A percentile compares a stretch with the other conserved stretches of the same genome.
Conservation (phyloP, 2,329 filamentous ascomycete species). For the Sclerotiophoma versabilis region DNA sequence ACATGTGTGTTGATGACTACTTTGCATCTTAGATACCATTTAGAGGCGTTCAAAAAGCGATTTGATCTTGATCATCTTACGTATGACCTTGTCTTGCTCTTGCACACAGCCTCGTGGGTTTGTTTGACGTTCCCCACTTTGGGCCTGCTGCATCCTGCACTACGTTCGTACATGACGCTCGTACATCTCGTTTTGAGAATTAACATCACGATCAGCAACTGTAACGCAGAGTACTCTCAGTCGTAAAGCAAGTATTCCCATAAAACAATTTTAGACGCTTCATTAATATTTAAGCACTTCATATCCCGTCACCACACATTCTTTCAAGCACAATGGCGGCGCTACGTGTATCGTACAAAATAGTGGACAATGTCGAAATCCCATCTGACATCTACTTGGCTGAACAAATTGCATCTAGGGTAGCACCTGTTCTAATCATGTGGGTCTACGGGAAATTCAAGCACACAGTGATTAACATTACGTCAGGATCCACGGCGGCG, state of each 20-base stretch:
- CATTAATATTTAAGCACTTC: not conserved
- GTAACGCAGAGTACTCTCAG: not conserved
- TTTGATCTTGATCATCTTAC: too few relatives aligned
- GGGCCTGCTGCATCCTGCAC: not conserved
- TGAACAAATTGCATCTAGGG: not conserved
- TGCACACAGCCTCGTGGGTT: too few relatives aligned
- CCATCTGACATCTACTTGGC: conserved; percentile 23
- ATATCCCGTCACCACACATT: too few relatives aligned
- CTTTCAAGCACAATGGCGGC: not conserved
- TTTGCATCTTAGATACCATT: conserved; percentile 21
- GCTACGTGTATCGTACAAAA: conserved; percentile 19
- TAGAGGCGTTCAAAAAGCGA: conserved; percentile 14
- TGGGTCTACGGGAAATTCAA: not conserved
- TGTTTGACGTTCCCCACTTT: conserved; percentile 1
- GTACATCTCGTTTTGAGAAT: not conserved
- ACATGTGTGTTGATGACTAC: conserved; percentile 10
- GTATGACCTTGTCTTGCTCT: too few relatives aligned
- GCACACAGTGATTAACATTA: not conserved
- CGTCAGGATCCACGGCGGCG: conserved; percentile 21
- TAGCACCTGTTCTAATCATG: conserved; percentile 18
- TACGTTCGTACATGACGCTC: conserved; percentile 3
- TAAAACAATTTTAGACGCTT: not conserved
- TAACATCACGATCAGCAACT: not conserved
- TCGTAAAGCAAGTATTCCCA: not conserved
- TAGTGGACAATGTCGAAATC: conserved; percentile 9